Evolutionary conservation across 2,329 filamentous ascomycete species (phyloP), one percentile per base, ranked within the genome.

Genomic region (Plenodomus biglobosus): DNA sequence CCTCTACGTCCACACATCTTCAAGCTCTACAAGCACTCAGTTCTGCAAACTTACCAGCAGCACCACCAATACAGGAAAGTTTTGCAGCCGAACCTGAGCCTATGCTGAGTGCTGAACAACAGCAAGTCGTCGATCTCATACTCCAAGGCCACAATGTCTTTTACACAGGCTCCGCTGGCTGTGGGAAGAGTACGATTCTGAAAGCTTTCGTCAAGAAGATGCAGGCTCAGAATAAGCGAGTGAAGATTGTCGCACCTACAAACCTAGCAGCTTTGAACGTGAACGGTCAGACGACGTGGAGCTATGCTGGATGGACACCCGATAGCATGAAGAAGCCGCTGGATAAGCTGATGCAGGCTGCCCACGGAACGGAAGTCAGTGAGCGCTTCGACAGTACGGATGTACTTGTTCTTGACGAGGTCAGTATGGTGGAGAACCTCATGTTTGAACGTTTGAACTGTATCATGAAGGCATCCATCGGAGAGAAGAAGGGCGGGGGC

Each of bases 351-450:
- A 64, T 62, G 27, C 3, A 27, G 0, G 58, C 38, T 1, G 72
- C 73, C 0, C 63, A 68, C 19, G 70, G 65, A 8, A 70, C 69
- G 8, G 60, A 66, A 2, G 60, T 73, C 0, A 64, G 53, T 18
- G 61, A 70, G 1, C 71, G 77, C 0, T 64, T 83, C 1, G 58
- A 17, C 0, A 24, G 64, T 0, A 82, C 78, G 0, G 73, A 85
- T 41, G 78, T 84, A 0, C 72, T 87, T 1, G 76, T 87, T 19
- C 81, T 87, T 15, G 84, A 87, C 55, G 85, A 87, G 65, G 81
- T 87, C 48, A 83, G 79, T 52, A 87, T 87, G 84, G 74, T 86
- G 0, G 80, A 84, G 41, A 81, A 78, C 44, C 62, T 76, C 6
- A 72, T 78, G 40, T 78, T 84, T 21, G 76, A 81, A 48, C 75